Percentiles rank a stretch among this genome's conserved stretches.
phyloP scores from a whole-genome alignment of 1,139 yeast species.

The Komagataea norvegica region DNA sequence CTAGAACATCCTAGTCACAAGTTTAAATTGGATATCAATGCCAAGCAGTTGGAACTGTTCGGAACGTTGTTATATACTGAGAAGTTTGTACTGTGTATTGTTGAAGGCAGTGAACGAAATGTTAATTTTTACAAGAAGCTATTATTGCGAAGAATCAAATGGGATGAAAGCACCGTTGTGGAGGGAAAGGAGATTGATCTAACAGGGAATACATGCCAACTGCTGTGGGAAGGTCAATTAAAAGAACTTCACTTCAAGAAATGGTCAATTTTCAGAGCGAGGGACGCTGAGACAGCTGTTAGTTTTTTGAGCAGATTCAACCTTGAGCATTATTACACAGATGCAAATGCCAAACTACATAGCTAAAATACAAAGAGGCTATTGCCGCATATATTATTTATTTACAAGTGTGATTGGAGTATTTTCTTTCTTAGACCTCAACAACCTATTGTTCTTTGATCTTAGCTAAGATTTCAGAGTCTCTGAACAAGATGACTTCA shows the following conservation, averaged over 20 bases:
- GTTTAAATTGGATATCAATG: conserved; percentile 74
- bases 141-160: conserved; percentile 57
- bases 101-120: conserved; percentile 66
- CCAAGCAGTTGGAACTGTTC: conserved; percentile 59
- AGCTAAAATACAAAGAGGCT: conserved; percentile 26
- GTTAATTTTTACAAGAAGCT: conserved; percentile 60
- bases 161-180: conserved; percentile 47
- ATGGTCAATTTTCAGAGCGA: conserved; percentile 42
- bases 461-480: conserved; percentile 91
- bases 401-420: conserved; percentile 2
- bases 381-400: background rate
- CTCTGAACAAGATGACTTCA: conserved; percentile 76
- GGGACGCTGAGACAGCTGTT: conserved; percentile 48
- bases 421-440: background rate
- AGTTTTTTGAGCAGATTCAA: conserved; percentile 46
- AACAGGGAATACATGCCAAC: conserved; percentile 43
- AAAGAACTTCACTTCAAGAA: conserved; percentile 48
- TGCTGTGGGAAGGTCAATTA: conserved; percentile 78
- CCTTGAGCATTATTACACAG: conserved; percentile 59
- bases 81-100: conserved; percentile 56
- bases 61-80: conserved; percentile 47
- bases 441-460: conserved; percentile 35
- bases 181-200: conserved; percentile 34
- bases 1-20: conserved; percentile 62
- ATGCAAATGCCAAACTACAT: conserved; percentile 19